A percentile compares a stretch with the other conserved stretches of the same genome.
These are phyloP conservation scores for Vigna mungo DNA, from an alignment of 306 rosid species.

Conservation along the genomic window DNA sequence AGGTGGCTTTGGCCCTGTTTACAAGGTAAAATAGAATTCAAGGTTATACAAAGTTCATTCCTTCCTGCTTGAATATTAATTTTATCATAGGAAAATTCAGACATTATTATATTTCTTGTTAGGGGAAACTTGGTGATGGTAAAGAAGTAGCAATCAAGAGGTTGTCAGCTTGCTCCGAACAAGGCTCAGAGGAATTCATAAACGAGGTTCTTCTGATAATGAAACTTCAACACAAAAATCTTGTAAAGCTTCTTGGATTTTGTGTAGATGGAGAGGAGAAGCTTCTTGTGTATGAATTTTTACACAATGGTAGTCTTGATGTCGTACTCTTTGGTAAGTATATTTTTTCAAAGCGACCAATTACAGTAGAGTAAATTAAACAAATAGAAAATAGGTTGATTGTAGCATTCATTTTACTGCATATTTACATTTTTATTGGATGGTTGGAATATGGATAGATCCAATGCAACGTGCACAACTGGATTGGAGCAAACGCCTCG, in stretches of 20 bases:
- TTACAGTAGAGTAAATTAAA: background rate
- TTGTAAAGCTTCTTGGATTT: conserved; percentile 75
- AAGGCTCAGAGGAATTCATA: conserved; percentile 69
- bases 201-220: conserved; percentile 65
- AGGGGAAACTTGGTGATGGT: conserved; percentile 60
- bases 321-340: conserved; percentile 55
- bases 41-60: background rate
- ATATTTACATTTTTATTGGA: background rate
- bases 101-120: background rate
- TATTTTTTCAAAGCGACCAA: background rate
- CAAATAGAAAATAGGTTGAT: conserved; percentile 9
- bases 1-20: conserved; percentile 88
- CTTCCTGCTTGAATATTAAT: background rate
- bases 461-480: conserved; percentile 43
- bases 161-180: conserved; percentile 63
- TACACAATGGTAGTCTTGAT: conserved; percentile 72
- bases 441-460: conserved; percentile 40
- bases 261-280: conserved; percentile 67
- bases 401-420: conserved; percentile 1
- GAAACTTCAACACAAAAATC: conserved; percentile 80
- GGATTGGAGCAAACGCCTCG: conserved; percentile 49
- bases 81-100: conserved; percentile 4
- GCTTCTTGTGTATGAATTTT: conserved; percentile 69
- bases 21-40: conserved; percentile 54
- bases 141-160: conserved; percentile 76